Evolutionary conservation across 345 rosid species (phyloP).

Genomic region (Trapa bicornis): DNA sequence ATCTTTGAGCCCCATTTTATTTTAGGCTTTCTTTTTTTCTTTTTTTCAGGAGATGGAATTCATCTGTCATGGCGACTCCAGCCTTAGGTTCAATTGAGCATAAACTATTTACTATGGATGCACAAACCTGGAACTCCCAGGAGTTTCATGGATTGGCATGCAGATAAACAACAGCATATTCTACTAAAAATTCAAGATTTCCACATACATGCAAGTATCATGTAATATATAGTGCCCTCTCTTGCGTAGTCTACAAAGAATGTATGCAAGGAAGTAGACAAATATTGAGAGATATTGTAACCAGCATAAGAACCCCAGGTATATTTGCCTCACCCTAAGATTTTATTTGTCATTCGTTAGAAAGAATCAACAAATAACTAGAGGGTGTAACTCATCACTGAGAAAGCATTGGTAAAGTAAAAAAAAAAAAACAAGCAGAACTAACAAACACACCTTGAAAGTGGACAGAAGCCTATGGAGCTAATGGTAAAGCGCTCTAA

Average conservation of each 20-base stretch:
- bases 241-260: not conserved
- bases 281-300: not conserved
- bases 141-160: too few species aligned
- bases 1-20: too few species aligned
- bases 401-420: not conserved
- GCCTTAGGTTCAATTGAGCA: too few species aligned
- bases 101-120: too few species aligned
- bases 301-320: not conserved
- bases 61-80: too few species aligned
- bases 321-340: constrained; percentile 1
- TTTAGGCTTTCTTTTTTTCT: too few species aligned
- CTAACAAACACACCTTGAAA: not conserved
- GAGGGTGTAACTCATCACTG: constrained; percentile 5
- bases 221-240: not conserved
- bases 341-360: not conserved
- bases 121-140: too few species aligned
- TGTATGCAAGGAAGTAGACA: not conserved
- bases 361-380: constrained; percentile 28
- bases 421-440: not conserved
- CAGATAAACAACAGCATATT: too few species aligned
- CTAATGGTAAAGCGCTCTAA: not conserved
- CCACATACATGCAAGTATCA: not conserved
- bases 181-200: too few species aligned
- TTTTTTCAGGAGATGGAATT: too few species aligned
- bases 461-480: not conserved